phyloP scores from a whole-genome alignment of 164 flowering plant genomes.

The Kingdonia uniflora region DNA sequence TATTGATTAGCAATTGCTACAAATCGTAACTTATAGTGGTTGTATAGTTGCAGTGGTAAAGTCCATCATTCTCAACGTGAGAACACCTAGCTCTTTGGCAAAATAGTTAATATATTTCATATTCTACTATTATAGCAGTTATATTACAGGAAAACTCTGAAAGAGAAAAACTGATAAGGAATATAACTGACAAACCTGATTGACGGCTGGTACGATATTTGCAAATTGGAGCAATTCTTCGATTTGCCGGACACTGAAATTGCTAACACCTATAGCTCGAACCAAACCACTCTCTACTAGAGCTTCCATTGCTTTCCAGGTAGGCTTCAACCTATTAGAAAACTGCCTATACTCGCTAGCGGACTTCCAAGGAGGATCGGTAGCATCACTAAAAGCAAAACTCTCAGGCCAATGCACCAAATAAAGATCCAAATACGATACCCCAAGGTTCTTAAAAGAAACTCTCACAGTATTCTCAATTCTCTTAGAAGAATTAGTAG shows the following conservation, averaged over 20 bases:
- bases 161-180: background rate
- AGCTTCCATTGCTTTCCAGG: constrained; percentile 84
- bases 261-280: constrained; percentile 73
- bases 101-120: no score
- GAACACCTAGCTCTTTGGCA: no score
- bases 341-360: constrained; percentile 49
- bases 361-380: constrained; percentile 51
- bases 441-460: constrained; percentile 53
- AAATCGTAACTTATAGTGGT: no score
- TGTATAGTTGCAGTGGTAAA: no score
- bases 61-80: no score
- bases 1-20: no score
- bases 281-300: constrained; percentile 55
- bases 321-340: constrained; percentile 36
- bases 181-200: background rate
- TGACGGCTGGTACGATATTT: constrained; percentile 43
- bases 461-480: constrained; percentile 53
- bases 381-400: constrained; percentile 60
- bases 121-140: no score
- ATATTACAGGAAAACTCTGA: no score
- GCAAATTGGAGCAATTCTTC: constrained; percentile 58
- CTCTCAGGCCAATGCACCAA: constrained; percentile 62
- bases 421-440: constrained; percentile 49
- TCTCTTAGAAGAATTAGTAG: constrained; percentile 43
- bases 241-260: constrained; percentile 55